Evolutionary conservation across 2,329 filamentous ascomycete species (phyloP).

Genomic region (Paracamarosporium sp.): DNA sequence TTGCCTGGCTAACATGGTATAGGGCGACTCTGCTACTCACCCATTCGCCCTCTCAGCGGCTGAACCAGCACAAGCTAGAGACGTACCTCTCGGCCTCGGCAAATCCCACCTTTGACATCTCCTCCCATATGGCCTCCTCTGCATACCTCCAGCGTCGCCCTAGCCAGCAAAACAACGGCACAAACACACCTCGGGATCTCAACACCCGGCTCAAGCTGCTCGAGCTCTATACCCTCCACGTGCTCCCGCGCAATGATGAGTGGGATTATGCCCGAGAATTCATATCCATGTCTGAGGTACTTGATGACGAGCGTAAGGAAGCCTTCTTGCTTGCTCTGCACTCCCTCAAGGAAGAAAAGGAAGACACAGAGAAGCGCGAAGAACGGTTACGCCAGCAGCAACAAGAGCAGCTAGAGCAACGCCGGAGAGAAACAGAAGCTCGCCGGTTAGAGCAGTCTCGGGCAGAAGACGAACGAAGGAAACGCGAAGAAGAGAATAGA

Average conservation of each 20-base stretch:
- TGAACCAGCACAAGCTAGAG: slow-evolving; percentile 89
- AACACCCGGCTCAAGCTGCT: slow-evolving; percentile 88
- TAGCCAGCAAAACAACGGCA: slow-evolving; percentile 61
- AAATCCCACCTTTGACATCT: slow-evolving; percentile 75
- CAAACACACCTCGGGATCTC: slow-evolving; percentile 83
- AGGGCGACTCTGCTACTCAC: slow-evolving; percentile 89
- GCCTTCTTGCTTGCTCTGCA: slow-evolving; percentile 87
- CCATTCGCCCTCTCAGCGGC: slow-evolving; percentile 81
- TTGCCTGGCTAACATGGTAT: slow-evolving; percentile 4
- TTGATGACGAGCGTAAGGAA: slow-evolving; percentile 91
- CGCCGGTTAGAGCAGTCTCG: slow-evolving; percentile 48
- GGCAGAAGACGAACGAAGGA: slow-evolving; percentile 50
- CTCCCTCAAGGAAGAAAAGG: slow-evolving; percentile 82
- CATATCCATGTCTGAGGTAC: slow-evolving; percentile 81
- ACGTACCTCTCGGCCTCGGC: slow-evolving; percentile 82
- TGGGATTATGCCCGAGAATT: slow-evolving; percentile 97
- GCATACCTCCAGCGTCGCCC: slow-evolving; percentile 40
- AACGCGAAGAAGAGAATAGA: slow-evolving; percentile 47
- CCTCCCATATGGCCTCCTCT: slow-evolving; percentile 64
- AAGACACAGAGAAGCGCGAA: slow-evolving; percentile 70
- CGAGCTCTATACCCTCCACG: slow-evolving; percentile 93
- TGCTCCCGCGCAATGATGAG: slow-evolving; percentile 90
- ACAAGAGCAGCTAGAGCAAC: slow-evolving; percentile 61
- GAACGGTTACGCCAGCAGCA: slow-evolving; percentile 68
- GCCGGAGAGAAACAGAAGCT: slow-evolving; percentile 52